Evolutionary conservation across 345 rosid species (phyloP), one percentile per base, ranked within the genome.

Genomic region (Hibiscus trionum): DNA sequence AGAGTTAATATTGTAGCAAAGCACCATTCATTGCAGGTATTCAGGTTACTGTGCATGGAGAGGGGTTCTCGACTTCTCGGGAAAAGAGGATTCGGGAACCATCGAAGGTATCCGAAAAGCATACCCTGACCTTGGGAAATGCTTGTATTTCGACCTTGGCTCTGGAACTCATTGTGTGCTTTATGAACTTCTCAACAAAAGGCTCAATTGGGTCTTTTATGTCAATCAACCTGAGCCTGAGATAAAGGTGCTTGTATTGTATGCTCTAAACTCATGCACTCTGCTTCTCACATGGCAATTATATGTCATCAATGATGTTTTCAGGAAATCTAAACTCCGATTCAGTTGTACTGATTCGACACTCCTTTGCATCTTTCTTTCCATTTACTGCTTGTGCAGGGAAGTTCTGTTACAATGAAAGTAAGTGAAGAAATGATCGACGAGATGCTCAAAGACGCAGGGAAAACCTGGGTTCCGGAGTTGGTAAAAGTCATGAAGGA

Each of bases 31-130:
- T 44, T 68, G 77, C 71, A 91, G 97, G 85, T 89, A 93, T 73
- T 88, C 93, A 2, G 94, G 94, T 60, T 93, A 87, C 21, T 89
- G 91, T 74, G 94, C 96, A 16, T 89, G 93, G 97, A 82, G 93
- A 83, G 93, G 98, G 52, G 81, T 91, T 76, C 85, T 86, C 35
- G 85, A 93, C 74, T 91, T 87, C 75, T 80, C 89, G 6, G 85
- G 75, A 47, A 65, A 64, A 50, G 93, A 87, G 80, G 73, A 79
- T 72, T 84, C 86, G 3, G 90, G 86, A 66, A 80, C 74, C 19
- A 78, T 86, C 12, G 0, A 62, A 2, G 87, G 82, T 7, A 84
- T 91, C 31, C 73, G 82, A 71, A 82, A 61, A 66, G 77, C 73
- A 70, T 89, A 87, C 76, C 90, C 92, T 11, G 86, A 87, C 29